Evolutionary conservation across 768 basidiomycete species (phyloP).

Genomic region (Lyophyllum shimeji): DNA sequence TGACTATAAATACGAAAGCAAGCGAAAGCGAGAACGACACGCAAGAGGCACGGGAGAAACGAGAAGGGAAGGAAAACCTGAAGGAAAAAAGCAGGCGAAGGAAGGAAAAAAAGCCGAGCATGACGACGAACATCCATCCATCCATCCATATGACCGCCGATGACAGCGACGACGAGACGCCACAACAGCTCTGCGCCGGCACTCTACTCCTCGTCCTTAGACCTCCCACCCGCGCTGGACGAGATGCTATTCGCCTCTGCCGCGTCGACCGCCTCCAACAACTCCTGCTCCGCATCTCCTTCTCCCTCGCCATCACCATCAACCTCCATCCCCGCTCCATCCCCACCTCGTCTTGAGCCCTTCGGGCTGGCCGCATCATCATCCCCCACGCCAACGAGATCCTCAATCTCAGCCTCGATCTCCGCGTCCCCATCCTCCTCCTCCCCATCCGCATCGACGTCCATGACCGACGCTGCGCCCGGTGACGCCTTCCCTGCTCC

Average conservation of each 20-base stretch:
- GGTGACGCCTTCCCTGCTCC: constrained; percentile 3
- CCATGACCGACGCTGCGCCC: constrained; percentile 11
- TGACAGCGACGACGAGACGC: not conserved
- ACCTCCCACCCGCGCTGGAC: constrained; percentile 22
- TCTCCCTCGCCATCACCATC: constrained; percentile 20
- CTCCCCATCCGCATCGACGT: constrained; percentile 32
- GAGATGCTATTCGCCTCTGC: constrained; percentile 42
- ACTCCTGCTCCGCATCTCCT: constrained; percentile 43
- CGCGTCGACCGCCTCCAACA: constrained; percentile 52
- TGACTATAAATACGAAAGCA: too few species aligned
- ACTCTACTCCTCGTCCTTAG: constrained; percentile 22
- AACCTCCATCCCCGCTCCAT: not conserved
- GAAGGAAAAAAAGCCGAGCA: not conserved
- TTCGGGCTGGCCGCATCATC: constrained; percentile 10
- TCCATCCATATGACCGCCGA: not conserved
- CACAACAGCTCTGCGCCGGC: too few species aligned
- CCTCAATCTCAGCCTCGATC: constrained; percentile 26
- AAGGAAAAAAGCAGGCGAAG: not conserved
- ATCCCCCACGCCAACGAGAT: constrained; percentile 11
- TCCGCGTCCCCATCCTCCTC: constrained; percentile 40
- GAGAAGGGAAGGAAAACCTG: not conserved
- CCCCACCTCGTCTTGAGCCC: not conserved
- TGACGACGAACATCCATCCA: not conserved
- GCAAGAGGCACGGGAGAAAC: too few species aligned
- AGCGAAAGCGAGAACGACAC: too few species aligned